A percentile compares a stretch with the other conserved stretches of the same genome.
These are phyloP conservation scores for Larix kaempferi DNA, from an alignment of 75 land plant species.

Conservation along the genomic window DNA sequence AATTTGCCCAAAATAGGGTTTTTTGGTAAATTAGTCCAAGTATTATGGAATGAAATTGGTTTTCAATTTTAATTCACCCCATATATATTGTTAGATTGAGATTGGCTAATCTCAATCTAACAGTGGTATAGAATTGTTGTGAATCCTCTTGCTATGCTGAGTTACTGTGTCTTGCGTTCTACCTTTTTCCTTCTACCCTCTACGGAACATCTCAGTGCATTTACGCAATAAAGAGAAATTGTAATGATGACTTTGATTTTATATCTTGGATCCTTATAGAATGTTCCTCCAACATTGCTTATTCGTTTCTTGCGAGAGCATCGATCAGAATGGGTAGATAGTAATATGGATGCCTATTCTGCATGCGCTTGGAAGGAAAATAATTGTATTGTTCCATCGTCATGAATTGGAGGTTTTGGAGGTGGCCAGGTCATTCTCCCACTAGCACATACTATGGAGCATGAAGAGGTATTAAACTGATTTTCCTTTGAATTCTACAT, in stretches of 20 bases:
- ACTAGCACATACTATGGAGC: slow-evolving; percentile 75
- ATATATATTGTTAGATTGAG: too few relatives aligned
- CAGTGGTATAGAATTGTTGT: too few relatives aligned
- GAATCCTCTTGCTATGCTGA: too few relatives aligned
- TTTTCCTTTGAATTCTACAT: too few relatives aligned
- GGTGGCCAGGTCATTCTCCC: slow-evolving; percentile 72
- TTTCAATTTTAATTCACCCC: too few relatives aligned
- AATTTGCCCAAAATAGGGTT: too few relatives aligned
- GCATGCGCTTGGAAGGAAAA: slow-evolving; percentile 46
- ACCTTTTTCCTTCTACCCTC: too few relatives aligned
- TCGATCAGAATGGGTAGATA: slow-evolving; percentile 96
- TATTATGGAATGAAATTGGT: too few relatives aligned
- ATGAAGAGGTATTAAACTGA: slow-evolving; percentile 62
- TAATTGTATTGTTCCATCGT: slow-evolving; percentile 36
- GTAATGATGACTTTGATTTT: neutral
- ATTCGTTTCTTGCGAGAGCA: slow-evolving; percentile 85
- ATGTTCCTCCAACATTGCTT: slow-evolving; percentile 86
- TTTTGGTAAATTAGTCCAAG: too few relatives aligned
- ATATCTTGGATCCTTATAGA: slow-evolving; percentile 39
- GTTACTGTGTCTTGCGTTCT: too few relatives aligned
- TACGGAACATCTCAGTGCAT: neutral
- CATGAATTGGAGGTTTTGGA: slow-evolving; percentile 40
- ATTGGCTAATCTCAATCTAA: too few relatives aligned
- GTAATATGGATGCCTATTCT: slow-evolving; percentile 62
- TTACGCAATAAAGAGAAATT: neutral